phyloP scores from a whole-genome alignment of 768 basidiomycete species.

The Boletus edulis region DNA sequence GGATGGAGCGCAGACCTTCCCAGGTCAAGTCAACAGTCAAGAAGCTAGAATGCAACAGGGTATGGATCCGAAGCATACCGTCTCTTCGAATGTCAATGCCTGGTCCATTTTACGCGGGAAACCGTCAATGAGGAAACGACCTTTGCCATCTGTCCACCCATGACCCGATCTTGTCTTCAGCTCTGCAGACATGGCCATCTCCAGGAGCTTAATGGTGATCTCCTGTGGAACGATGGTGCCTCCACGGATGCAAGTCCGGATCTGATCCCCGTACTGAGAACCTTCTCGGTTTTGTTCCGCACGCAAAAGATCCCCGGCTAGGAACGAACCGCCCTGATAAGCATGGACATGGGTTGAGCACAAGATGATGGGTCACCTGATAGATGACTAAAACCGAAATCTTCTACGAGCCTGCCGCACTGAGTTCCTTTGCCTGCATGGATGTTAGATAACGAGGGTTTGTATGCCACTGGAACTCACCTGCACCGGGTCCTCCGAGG shows the following conservation, averaged over 20 bases:
- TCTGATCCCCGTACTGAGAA: conserved; percentile 79
- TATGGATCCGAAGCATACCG: conserved; percentile 46
- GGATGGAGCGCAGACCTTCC: conserved; percentile 76
- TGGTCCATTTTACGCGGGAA: conserved; percentile 99
- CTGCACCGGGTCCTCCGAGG: conserved; percentile 95
- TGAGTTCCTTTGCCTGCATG: conserved; percentile 91
- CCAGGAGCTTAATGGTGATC: conserved; percentile 91
- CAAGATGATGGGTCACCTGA: conserved; percentile 57
- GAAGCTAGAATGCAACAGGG: background rate
- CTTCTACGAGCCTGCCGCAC: conserved; percentile 77
- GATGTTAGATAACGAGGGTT: conserved; percentile 4
- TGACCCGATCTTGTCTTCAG: conserved; percentile 44
- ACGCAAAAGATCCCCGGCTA: conserved; percentile 96
- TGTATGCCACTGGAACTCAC: conserved; percentile 38
- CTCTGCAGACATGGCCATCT: conserved; percentile 82
- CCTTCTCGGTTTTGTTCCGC: conserved; percentile 89
- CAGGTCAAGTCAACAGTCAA: background rate
- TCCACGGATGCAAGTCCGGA: conserved; percentile 84
- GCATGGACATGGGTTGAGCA: conserved; percentile 5
- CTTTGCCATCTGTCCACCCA: conserved; percentile 69
- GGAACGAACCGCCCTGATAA: conserved; percentile 1
- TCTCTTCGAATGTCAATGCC: conserved; percentile 84
- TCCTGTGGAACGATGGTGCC: conserved; percentile 96
- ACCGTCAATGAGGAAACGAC: conserved; percentile 93
- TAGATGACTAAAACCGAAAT: conserved; percentile 88